Conservation (phyloP, 192 early-diverging fungal species). For the Podila epicladia region DNA sequence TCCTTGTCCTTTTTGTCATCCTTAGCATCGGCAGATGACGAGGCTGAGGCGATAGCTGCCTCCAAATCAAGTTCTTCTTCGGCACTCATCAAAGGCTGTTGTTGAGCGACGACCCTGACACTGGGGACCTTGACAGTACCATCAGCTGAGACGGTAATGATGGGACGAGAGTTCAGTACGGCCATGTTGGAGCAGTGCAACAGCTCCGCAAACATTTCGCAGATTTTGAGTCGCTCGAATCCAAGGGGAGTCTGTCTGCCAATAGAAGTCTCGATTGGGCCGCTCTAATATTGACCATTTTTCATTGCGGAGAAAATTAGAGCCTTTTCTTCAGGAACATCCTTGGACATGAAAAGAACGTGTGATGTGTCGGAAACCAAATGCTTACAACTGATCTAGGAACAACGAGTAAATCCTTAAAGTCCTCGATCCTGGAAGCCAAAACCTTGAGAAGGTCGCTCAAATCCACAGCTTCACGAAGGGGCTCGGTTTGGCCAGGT, state of each 20-base stretch:
- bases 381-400: conserved; percentile 77
- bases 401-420: conserved; percentile 77
- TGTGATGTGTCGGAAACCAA: background rate
- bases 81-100: background rate
- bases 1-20: background rate
- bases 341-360: too few relatives aligned
- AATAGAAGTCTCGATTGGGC: conserved; percentile 77
- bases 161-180: conserved; percentile 65
- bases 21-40: background rate
- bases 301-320: background rate
- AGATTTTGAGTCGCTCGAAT: conserved; percentile 93
- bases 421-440: conserved; percentile 76
- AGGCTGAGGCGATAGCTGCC: conserved; percentile 5
- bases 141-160: conserved; percentile 43
- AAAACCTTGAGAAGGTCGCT: conserved; percentile 93
- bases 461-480: conserved; percentile 71
- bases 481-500: conserved; percentile 35
- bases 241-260: conserved; percentile 86
- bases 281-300: conserved; percentile 29
- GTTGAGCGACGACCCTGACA: background rate
- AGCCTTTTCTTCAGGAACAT: background rate
- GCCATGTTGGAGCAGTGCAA: conserved; percentile 92
- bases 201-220: conserved; percentile 98
- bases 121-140: conserved; percentile 33
- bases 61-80: background rate